Base-by-base conservation (phyloP, 2,329 filamentous ascomycete genomes). In the Falciphora oryzae region DNA sequence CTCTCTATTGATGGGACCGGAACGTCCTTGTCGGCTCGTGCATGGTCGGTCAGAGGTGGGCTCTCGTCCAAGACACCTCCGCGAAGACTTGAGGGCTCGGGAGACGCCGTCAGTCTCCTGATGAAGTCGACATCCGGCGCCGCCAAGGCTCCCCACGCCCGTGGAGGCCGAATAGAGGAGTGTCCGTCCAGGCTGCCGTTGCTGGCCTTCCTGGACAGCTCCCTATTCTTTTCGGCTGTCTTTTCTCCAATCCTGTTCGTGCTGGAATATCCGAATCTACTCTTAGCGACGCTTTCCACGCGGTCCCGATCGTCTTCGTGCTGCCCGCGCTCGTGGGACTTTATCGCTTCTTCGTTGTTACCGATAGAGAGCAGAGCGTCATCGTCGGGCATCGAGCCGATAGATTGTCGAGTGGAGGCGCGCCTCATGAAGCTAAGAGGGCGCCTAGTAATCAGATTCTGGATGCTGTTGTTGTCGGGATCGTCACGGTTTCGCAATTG, bases 191-290 rank as follows among this genome's bases (percentile, higher is more conserved):
- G 67, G 59, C 73, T 76, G 66, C 69, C 70, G 64, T 73, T 75
- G 67, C 76, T 78, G 14, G 73, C 70, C 63, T 75, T 78, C 63
- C 72, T 73, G 35, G 71, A 70, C 27, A 78, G 67, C 3, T 70
- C 69, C 59, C 72, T 70, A 4, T 72, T 73, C 18, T 73, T 71
- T 67, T 77, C 77, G 3, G 79, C 75, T 44, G 79, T 73, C 59
- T 72, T 75, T 35, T 72, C 67, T 2, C 72, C 74, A 31, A 74
- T 65, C 50, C 70, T 75, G 50, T 71, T 70, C 64, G 74, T 76
- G 31, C 72, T 72, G 65, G 80, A 77, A 14, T 79, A 68, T 57
- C 75, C 73, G 63, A 70, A 71, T 57, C 73, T 69, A 57, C 68
- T 69, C 64, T 68, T 68, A 29, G 66, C 65, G 5, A 69, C 70